These are phyloP conservation scores for Kodamaea leandrae DNA, from an alignment of 805 yeast species.

Conservation along the genomic window DNA sequence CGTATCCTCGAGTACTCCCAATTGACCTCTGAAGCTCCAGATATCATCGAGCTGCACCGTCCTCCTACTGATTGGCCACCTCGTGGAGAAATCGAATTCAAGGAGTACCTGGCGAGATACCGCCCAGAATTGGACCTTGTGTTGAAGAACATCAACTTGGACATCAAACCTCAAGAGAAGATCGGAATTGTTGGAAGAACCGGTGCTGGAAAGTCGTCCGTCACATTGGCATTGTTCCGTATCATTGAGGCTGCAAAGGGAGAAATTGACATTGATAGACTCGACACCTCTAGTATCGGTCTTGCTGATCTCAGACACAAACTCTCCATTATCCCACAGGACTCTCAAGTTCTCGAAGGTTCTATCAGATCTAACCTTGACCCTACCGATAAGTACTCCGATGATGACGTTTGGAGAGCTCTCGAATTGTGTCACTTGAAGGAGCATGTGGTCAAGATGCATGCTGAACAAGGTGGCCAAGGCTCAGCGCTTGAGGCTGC, in stretches of 20 bases:
- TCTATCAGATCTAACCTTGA: conserved; percentile 41
- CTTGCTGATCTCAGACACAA: conserved; percentile 43
- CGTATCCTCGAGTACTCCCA: conserved; percentile 84
- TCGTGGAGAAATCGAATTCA: conserved; percentile 35
- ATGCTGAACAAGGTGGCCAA: conserved; percentile 19
- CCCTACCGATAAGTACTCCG: conserved; percentile 35
- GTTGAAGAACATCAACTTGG: conserved; percentile 36
- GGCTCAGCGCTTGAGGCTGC: conserved; percentile 33
- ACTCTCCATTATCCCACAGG: conserved; percentile 45
- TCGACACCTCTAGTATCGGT: conserved; percentile 36
- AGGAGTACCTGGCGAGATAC: conserved; percentile 40
- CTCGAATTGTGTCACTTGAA: conserved; percentile 43
- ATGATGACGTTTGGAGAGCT: conserved; percentile 42
- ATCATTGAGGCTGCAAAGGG: conserved; percentile 42
- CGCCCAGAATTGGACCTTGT: conserved; percentile 46
- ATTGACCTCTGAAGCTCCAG: conserved; percentile 85
- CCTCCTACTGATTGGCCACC: conserved; percentile 50
- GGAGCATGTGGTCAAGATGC: conserved; percentile 38
- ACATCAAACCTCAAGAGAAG: conserved; percentile 38
- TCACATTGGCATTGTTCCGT: conserved; percentile 43
- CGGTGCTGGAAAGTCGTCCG: conserved; percentile 47
- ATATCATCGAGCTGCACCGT: conserved; percentile 55
- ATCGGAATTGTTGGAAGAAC: conserved; percentile 47
- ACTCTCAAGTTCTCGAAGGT: conserved; percentile 46
- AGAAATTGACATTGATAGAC: conserved; percentile 33